Evolutionary conservation across 2,329 filamentous ascomycete species (phyloP).

Genomic region (Colletotrichum sp.): DNA sequence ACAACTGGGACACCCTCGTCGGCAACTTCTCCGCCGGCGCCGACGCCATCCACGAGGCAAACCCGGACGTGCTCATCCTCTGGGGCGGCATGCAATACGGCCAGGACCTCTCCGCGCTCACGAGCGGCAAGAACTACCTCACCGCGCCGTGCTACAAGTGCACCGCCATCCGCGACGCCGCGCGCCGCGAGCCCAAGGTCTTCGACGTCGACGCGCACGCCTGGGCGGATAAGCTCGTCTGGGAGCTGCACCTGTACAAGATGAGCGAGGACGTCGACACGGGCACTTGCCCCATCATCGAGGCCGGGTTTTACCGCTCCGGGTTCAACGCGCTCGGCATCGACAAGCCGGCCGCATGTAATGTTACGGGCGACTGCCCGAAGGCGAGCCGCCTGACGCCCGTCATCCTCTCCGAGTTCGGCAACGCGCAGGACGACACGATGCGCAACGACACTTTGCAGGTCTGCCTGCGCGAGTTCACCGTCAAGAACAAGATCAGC

Average conservation of each 20-base stretch:
- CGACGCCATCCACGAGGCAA: constrained; percentile 52
- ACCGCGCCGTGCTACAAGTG: constrained; percentile 20
- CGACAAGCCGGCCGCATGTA: constrained; percentile 3
- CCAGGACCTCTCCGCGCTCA: constrained; percentile 53
- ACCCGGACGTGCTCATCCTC: constrained; percentile 58
- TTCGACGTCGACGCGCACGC: constrained; percentile 51
- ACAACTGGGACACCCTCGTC: constrained; percentile 48
- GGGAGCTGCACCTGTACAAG: constrained; percentile 48
- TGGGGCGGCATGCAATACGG: constrained; percentile 59
- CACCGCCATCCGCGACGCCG: constrained; percentile 17
- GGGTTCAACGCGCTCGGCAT: constrained; percentile 50
- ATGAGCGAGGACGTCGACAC: constrained; percentile 41
- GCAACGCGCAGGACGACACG: constrained; percentile 50
- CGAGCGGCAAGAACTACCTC: constrained; percentile 8
- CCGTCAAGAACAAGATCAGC: constrained; percentile 46
- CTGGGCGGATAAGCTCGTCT: constrained; percentile 53
- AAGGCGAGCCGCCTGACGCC: constrained; percentile 45
- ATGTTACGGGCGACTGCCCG: constrained; percentile 47
- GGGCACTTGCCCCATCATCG: constrained; percentile 50
- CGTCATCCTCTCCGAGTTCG: constrained; percentile 53
- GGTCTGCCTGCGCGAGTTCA: constrained; percentile 50
- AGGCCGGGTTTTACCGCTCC: constrained; percentile 52
- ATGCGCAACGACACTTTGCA: constrained; percentile 35
- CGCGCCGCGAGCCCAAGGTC: constrained; percentile 40
- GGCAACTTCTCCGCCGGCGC: constrained; percentile 52